These are phyloP conservation scores for Lithohypha guttulata DNA, from an alignment of 2,329 filamentous ascomycete genomes.

Conservation along the genomic window DNA sequence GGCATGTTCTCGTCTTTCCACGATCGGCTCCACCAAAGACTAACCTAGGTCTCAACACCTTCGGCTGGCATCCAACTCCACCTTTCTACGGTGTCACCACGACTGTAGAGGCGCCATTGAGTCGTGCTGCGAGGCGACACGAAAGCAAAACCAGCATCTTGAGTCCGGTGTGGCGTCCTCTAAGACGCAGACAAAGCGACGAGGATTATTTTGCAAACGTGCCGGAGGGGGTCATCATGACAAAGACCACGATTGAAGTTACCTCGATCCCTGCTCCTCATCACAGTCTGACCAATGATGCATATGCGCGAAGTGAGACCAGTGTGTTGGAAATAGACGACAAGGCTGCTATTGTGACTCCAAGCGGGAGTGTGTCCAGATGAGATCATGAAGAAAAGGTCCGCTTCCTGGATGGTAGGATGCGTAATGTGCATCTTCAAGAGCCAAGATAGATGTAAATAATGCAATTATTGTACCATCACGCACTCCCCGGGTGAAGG, in stretches of 20 bases:
- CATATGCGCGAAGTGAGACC: slow-evolving; percentile 11
- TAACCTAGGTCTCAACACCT: slow-evolving; percentile 17
- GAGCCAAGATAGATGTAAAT: too few species aligned
- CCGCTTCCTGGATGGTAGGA: too few species aligned
- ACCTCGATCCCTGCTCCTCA: slow-evolving; percentile 8
- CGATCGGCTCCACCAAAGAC: slow-evolving; percentile 30
- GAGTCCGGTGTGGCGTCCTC: too few species aligned
- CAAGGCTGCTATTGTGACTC: not conserved
- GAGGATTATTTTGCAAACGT: slow-evolving; percentile 15
- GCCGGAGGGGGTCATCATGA: slow-evolving; percentile 15
- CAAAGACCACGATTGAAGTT: slow-evolving; percentile 17
- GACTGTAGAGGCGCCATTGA: slow-evolving; percentile 13
- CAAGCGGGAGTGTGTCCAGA: not conserved
- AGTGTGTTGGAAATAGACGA: slow-evolving; percentile 8
- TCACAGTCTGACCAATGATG: too few species aligned
- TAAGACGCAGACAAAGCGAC: slow-evolving; percentile 11
- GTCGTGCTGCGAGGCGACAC: too few species aligned
- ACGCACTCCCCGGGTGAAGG: too few species aligned
- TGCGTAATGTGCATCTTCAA: too few species aligned
- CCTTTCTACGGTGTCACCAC: slow-evolving; percentile 16
- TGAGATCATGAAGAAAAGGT: not conserved
- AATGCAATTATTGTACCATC: too few species aligned
- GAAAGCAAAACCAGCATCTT: too few species aligned
- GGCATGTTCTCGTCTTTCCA: slow-evolving; percentile 44
- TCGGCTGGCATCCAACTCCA: slow-evolving; percentile 13